These are phyloP conservation scores for Gossypium aridum DNA, from an alignment of 441 rosid species.

Conservation along the genomic window DNA sequence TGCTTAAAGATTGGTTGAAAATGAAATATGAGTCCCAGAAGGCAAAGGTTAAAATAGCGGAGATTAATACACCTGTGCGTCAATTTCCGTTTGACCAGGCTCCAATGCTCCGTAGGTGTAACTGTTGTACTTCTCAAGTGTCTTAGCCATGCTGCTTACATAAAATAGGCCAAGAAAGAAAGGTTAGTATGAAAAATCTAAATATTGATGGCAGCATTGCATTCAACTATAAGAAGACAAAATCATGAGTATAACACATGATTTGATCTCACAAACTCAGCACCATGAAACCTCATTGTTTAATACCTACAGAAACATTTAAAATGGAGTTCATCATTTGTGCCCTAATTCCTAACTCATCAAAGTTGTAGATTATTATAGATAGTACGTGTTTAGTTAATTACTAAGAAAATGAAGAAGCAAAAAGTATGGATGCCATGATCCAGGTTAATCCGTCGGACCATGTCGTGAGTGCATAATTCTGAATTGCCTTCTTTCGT, in stretches of 20 bases:
- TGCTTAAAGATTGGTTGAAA: background rate
- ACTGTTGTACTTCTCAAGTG: slow-evolving; percentile 60
- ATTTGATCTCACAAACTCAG: background rate
- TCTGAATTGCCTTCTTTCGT: too few relatives aligned
- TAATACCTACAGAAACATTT: background rate
- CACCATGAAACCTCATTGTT: background rate
- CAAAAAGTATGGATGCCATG: background rate
- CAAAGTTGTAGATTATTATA: background rate
- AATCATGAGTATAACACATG: background rate
- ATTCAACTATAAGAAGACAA: too few relatives aligned
- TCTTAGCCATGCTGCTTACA: slow-evolving; percentile 44
- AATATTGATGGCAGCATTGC: too few relatives aligned
- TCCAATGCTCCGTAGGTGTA: slow-evolving; percentile 45
- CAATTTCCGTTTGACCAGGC: slow-evolving; percentile 26
- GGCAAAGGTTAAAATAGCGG: background rate
- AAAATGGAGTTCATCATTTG: background rate
- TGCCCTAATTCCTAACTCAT: background rate
- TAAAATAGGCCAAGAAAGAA: background rate
- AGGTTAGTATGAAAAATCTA: background rate
- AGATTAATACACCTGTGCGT: slow-evolving; percentile 38
- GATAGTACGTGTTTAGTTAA: background rate
- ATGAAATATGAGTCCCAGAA: background rate
- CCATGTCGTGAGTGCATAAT: too few relatives aligned
- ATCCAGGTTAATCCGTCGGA: too few relatives aligned
- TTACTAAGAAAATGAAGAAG: background rate